Conservation (phyloP, 1,139 yeast species). For the Kazachstania sp. region DNA sequence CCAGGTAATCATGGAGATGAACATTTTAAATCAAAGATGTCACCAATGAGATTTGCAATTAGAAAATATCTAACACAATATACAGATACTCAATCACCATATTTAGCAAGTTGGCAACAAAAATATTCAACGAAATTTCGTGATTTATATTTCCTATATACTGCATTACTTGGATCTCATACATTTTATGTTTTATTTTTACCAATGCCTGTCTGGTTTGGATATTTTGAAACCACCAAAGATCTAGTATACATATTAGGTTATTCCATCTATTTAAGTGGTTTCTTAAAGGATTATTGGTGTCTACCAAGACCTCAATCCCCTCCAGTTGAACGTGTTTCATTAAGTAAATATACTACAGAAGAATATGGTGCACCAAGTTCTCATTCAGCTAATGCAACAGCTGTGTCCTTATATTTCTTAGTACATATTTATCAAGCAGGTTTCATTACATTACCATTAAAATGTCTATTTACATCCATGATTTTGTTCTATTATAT, state of each 20-base stretch:
- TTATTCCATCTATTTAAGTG: constrained; percentile 73
- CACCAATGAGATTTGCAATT: constrained; percentile 49
- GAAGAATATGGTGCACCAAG: constrained; percentile 94
- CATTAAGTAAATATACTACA: constrained; percentile 82
- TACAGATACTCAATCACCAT: constrained; percentile 59
- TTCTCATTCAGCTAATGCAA: constrained; percentile 89
- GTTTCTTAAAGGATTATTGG: constrained; percentile 71
- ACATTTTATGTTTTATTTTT: constrained; percentile 85
- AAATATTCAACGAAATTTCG: constrained; percentile 42
- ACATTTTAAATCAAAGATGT: constrained; percentile 55
- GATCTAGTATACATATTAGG: constrained; percentile 74
- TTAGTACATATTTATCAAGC: constrained; percentile 14
- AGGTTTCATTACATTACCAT: constrained; percentile 4
- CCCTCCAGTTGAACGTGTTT: constrained; percentile 85
- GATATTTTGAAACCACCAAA: constrained; percentile 50
- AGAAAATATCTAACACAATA: constrained; percentile 51
- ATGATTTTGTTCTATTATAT: constrained; percentile 43
- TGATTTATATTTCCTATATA: constrained; percentile 76
- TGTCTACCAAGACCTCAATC: constrained; percentile 90
- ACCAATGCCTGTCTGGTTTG: constrained; percentile 84
- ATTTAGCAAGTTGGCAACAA: constrained; percentile 51
- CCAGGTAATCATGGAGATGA: constrained; percentile 66
- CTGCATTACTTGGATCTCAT: constrained; percentile 88
- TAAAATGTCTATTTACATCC: constrained; percentile 9
- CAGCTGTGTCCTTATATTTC: constrained; percentile 49